These are phyloP conservation scores for Suillus americanus DNA, from an alignment of 768 basidiomycete species.

Conservation along the genomic window DNA sequence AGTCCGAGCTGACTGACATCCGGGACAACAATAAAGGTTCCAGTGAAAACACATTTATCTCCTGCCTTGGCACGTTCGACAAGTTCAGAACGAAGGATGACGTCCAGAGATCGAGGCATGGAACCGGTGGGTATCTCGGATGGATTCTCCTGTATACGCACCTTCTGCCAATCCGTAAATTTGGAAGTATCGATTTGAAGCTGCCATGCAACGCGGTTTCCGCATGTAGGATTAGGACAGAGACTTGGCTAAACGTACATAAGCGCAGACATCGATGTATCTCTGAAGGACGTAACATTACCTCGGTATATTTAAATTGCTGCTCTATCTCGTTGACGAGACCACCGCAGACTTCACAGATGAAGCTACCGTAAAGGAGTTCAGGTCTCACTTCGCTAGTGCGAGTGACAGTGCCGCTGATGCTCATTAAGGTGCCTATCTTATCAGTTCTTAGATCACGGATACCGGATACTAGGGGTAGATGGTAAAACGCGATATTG, in stretches of 20 bases:
- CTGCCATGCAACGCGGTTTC: slow-evolving; percentile 88
- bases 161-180: slow-evolving; percentile 99
- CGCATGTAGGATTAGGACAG: slow-evolving; percentile 93
- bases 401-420: slow-evolving; percentile 95
- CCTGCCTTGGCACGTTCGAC: slow-evolving; percentile 99
- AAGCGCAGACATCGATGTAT: background rate
- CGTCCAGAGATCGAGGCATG: slow-evolving; percentile 97
- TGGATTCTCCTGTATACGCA: slow-evolving; percentile 97
- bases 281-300: slow-evolving; percentile 27
- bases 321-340: slow-evolving; percentile 93
- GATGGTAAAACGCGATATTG: slow-evolving; percentile 91
- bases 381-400: slow-evolving; percentile 98
- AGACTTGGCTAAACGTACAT: slow-evolving; percentile 65
- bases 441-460: slow-evolving; percentile 90
- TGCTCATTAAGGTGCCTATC: slow-evolving; percentile 92
- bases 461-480: slow-evolving; percentile 92
- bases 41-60: slow-evolving; percentile 97
- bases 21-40: slow-evolving; percentile 97
- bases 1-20: slow-evolving; percentile 96
- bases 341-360: slow-evolving; percentile 86
- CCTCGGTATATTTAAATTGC: slow-evolving; percentile 99
- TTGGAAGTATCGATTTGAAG: slow-evolving; percentile 94
- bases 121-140: slow-evolving; percentile 98
- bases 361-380: slow-evolving; percentile 88
- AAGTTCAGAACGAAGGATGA: slow-evolving; percentile 91